Conservation (phyloP, 75 land plant species). For the Adiantum capillusveneris region DNA sequence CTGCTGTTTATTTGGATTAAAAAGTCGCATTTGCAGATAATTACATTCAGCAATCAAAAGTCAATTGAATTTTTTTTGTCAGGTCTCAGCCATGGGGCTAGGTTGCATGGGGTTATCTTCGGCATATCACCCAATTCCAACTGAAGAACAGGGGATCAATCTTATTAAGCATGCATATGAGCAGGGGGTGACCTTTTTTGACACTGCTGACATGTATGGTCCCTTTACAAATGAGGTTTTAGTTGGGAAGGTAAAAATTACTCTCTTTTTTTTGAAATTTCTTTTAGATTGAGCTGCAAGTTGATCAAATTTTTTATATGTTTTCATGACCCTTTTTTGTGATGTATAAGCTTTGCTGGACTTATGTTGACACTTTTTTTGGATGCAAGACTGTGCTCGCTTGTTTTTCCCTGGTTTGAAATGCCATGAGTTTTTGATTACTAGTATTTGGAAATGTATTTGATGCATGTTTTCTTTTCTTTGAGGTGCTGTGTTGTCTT, state of each 20-base stretch:
- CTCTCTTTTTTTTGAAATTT: background rate
- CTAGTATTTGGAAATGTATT: background rate
- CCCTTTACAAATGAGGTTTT: constrained; percentile 39
- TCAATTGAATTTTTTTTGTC: background rate
- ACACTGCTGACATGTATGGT: constrained; percentile 70
- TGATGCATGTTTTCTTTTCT: background rate
- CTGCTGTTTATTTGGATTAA: too few species aligned
- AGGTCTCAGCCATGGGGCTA: constrained; percentile 50
- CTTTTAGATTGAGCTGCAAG: background rate
- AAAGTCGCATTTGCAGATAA: too few species aligned
- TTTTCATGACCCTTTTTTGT: too few species aligned
- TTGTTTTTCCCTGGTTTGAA: background rate
- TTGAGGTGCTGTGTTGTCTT: background rate
- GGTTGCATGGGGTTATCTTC: constrained; percentile 61
- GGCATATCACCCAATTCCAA: constrained; percentile 29
- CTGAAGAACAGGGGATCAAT: constrained; percentile 38
- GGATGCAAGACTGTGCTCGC: too few species aligned
- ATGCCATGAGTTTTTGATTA: background rate
- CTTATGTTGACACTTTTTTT: too few species aligned
- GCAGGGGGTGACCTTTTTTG: constrained; percentile 68
- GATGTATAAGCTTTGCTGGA: too few species aligned
- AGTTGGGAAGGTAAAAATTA: constrained; percentile 45
- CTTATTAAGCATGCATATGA: constrained; percentile 51
- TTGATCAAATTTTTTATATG: too few species aligned
- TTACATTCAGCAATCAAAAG: too few species aligned